Conservation (phyloP, 2,329 filamentous ascomycete species). For the Neofusicoccum sp. region DNA sequence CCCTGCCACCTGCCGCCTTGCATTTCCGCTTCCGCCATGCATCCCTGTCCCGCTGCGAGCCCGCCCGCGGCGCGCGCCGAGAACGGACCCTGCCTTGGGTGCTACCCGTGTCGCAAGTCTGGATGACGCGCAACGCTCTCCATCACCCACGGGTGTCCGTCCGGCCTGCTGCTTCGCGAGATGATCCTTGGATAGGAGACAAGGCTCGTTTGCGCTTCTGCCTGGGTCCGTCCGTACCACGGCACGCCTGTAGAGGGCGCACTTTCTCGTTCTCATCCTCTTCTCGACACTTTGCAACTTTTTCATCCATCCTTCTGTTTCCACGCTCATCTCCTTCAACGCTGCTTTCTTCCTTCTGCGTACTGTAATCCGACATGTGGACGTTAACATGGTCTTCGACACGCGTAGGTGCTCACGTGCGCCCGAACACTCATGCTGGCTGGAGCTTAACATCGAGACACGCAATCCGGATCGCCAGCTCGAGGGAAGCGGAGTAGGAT, state of each 20-base stretch:
- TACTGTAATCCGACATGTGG: not conserved
- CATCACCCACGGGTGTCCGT: no score
- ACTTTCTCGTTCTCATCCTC: no score
- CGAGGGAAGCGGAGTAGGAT: constrained; percentile 24
- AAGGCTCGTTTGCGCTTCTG: no score
- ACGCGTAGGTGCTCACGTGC: constrained; percentile 3
- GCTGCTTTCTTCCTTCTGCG: not conserved
- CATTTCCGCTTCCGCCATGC: not conserved
- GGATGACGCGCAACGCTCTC: not conserved
- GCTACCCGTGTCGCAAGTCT: not conserved
- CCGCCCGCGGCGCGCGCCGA: not conserved
- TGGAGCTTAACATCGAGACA: not conserved
- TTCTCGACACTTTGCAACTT: no score
- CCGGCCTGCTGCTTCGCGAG: no score
- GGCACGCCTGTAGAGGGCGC: no score
- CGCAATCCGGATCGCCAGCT: constrained; percentile 35
- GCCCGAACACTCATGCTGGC: constrained; percentile 13
- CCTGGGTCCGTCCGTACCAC: no score
- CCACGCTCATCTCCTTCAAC: no score
- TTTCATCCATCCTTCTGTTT: no score
- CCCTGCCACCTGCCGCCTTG: not conserved
- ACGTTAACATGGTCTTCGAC: not conserved
- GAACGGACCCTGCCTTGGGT: not conserved
- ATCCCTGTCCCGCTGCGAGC: not conserved
- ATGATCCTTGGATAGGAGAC: no score